phyloP scores from a whole-genome alignment of 2,329 filamentous ascomycete species.

The Neurospora sp. region DNA sequence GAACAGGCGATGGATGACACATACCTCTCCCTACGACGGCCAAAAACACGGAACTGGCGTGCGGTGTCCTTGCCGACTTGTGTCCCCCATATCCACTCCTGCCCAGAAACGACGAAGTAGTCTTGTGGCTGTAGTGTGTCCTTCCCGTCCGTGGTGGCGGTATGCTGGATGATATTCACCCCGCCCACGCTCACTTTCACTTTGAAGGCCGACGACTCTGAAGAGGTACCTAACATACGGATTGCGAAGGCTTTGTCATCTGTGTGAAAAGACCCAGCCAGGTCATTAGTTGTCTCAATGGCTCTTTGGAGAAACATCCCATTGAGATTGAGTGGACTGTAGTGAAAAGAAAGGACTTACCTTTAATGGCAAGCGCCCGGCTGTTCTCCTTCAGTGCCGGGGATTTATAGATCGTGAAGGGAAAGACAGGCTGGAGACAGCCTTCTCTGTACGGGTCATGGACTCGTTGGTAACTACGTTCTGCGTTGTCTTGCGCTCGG shows the following conservation, averaged over 20 bases:
- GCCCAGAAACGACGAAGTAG: background rate
- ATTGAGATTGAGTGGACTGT: too few species aligned
- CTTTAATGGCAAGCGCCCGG: background rate
- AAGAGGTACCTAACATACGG: background rate
- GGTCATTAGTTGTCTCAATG: too few species aligned
- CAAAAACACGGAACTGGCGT: background rate
- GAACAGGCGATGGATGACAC: background rate
- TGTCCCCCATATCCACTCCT: background rate
- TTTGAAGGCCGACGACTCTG: background rate
- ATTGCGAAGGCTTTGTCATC: background rate
- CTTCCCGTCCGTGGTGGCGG: background rate
- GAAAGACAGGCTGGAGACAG: background rate
- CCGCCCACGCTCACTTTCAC: background rate
- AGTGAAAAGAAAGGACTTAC: too few species aligned
- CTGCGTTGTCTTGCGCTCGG: background rate
- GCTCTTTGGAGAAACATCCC: too few species aligned
- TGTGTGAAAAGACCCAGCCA: background rate
- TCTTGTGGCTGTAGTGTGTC: background rate
- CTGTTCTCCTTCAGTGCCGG: background rate
- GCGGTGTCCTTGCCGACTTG: background rate
- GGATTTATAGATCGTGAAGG: background rate
- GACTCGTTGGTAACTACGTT: background rate
- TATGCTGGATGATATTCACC: background rate
- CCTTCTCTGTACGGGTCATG: too few species aligned
- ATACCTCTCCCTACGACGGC: background rate